These are phyloP conservation scores for Alternaria viburni DNA, from an alignment of 2,329 filamentous ascomycete genomes.

Conservation along the genomic window DNA sequence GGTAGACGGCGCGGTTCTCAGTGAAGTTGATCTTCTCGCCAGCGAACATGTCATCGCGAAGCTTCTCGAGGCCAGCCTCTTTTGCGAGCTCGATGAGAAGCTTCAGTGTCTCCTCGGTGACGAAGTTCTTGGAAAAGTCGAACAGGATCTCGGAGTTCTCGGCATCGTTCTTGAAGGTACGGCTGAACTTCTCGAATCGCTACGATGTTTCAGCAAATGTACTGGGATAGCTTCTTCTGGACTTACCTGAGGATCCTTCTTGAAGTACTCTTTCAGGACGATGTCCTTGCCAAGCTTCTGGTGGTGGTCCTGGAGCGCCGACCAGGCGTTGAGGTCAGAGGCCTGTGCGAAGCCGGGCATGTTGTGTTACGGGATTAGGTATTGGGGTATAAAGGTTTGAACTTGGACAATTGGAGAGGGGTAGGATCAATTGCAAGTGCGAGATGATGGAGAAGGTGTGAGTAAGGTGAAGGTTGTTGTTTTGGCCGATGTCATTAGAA, in stretches of 20 bases:
- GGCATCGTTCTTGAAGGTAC: slow-evolving; percentile 78
- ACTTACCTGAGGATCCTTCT: slow-evolving; percentile 69
- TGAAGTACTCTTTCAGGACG: slow-evolving; percentile 90
- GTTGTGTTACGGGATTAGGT: slow-evolving; percentile 36
- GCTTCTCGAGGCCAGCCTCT: slow-evolving; percentile 88
- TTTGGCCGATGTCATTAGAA: slow-evolving; percentile 16
- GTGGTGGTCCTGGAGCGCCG: slow-evolving; percentile 89
- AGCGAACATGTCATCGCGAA: slow-evolving; percentile 96
- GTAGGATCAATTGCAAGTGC: slow-evolving; percentile 22
- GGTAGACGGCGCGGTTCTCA: slow-evolving; percentile 93
- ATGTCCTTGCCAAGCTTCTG: slow-evolving; percentile 85
- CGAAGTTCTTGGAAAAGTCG: slow-evolving; percentile 99
- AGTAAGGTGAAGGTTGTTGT: slow-evolving; percentile 16
- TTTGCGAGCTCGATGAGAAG: slow-evolving; percentile 88
- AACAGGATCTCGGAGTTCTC: slow-evolving; percentile 89
- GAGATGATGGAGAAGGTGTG: slow-evolving; percentile 15
- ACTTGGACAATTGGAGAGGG: slow-evolving; percentile 11
- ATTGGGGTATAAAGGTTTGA: slow-evolving; percentile 18
- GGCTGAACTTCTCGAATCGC: slow-evolving; percentile 89
- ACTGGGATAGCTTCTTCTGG: too few species aligned
- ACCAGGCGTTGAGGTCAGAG: slow-evolving; percentile 85
- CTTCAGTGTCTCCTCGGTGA: slow-evolving; percentile 88
- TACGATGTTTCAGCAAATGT: slow-evolving; percentile 42
- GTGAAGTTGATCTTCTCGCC: slow-evolving; percentile 99
- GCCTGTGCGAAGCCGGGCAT: slow-evolving; percentile 78